These are phyloP conservation scores for Aegilops umbellulata DNA, from an alignment of 176 grass and related monocot species.

Conservation along the genomic window DNA sequence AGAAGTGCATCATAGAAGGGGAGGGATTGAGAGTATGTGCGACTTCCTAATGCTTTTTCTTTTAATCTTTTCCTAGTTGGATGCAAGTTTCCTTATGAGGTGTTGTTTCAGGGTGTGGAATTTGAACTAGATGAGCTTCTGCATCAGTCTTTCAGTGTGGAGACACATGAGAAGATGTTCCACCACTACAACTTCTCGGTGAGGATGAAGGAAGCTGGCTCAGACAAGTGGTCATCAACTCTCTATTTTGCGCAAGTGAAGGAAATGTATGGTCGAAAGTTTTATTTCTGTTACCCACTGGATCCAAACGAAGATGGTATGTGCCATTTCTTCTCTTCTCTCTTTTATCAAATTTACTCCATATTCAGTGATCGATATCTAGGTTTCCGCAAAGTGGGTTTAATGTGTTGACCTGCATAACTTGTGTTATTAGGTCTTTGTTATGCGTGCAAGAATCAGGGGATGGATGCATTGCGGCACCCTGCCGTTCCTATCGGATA, in stretches of 20 bases:
- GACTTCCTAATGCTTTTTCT: not conserved
- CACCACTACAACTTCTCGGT: not conserved
- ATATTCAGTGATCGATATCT: not conserved
- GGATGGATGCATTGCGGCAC: conserved; percentile 9
- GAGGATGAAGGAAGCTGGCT: not conserved
- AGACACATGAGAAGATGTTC: not conserved
- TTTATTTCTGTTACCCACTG: not conserved
- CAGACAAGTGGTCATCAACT: not conserved
- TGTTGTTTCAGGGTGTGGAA: not conserved
- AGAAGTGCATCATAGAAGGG: not conserved
- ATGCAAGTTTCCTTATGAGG: not conserved
- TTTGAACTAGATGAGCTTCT: not conserved
- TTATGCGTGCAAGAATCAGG: conserved; percentile 12
- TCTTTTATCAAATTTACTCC: not conserved
- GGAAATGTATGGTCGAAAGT: conserved; percentile 4
- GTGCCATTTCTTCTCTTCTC: not conserved
- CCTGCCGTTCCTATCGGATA: conserved; percentile 4
- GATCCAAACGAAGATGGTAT: not conserved
- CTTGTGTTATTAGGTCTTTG: not conserved
- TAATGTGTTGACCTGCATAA: not conserved
- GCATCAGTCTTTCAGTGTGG: not conserved
- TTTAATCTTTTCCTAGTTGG: not conserved
- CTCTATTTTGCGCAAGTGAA: conserved; percentile 30
- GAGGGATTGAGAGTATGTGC: not conserved
- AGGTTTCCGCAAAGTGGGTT: not conserved